phyloP scores from a whole-genome alignment of 129 eudicot genomes.

The Rutidosis leptorrhynchoides region DNA sequence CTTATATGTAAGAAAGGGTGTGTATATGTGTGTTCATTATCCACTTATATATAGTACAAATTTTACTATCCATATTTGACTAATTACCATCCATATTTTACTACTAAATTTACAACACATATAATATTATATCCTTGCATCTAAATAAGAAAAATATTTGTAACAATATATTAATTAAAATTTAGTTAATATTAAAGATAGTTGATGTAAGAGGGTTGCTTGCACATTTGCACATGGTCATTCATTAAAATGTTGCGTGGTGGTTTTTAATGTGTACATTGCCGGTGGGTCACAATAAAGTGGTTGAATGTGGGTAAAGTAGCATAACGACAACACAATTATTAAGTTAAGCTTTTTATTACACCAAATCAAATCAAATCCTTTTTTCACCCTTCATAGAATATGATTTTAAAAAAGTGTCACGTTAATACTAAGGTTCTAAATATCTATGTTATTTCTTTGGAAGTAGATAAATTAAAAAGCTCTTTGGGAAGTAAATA shows the following conservation, averaged over 20 bases:
- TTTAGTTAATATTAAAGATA: conserved; percentile 1
- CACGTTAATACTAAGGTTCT: neutral
- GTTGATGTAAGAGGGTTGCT: conserved; percentile 7
- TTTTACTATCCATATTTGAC: no score
- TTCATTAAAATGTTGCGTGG: conserved; percentile 12
- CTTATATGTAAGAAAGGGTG: no score
- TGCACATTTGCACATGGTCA: conserved; percentile 21
- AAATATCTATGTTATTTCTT: neutral
- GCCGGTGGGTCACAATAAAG: conserved; percentile 32
- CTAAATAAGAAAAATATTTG: neutral
- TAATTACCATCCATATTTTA: no score
- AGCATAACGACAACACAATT: conserved; percentile 24
- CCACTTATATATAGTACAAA: no score
- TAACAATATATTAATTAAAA: conserved; percentile 5
- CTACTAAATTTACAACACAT: no score
- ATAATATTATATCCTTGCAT: no score
- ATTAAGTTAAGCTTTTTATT: conserved; percentile 2
- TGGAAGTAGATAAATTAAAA: neutral
- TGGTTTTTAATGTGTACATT: conserved; percentile 13
- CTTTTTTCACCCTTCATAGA: conserved; percentile 2
- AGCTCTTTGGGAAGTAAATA: no score
- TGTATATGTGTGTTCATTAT: no score
- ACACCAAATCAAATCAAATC: conserved; percentile 16
- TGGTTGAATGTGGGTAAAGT: conserved; percentile 34
- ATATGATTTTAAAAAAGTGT: neutral